phyloP scores from a whole-genome alignment of 306 rosid genomes.

The Trifolium repens region DNA sequence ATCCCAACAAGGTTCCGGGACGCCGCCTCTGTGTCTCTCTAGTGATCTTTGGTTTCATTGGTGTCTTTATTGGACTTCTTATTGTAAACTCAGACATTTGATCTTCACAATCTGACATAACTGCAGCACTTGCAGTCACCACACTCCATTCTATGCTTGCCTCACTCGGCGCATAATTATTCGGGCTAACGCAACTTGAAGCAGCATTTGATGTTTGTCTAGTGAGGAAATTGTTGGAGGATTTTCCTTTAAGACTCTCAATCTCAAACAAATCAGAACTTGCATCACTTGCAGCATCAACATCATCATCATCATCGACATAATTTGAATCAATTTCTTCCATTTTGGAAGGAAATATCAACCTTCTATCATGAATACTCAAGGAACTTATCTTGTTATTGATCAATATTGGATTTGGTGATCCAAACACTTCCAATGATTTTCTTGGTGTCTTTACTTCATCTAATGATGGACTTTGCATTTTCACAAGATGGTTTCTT shows the following conservation, averaged over 20 bases:
- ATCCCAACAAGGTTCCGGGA: slow-evolving; percentile 56
- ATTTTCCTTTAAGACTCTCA: slow-evolving; percentile 66
- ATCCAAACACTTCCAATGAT: slow-evolving; percentile 80
- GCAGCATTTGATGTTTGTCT: slow-evolving; percentile 57
- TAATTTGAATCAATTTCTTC: slow-evolving; percentile 50
- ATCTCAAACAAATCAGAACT: slow-evolving; percentile 95
- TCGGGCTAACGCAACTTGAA: slow-evolving; percentile 62
- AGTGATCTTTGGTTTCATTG: slow-evolving; percentile 31
- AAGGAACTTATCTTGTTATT: slow-evolving; percentile 50
- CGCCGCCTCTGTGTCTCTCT: slow-evolving; percentile 53
- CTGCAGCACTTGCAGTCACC: slow-evolving; percentile 80
- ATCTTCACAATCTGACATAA: slow-evolving; percentile 74
- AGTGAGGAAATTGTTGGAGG: slow-evolving; percentile 52
- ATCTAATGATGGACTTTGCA: slow-evolving; percentile 41
- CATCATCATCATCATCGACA: slow-evolving; percentile 46
- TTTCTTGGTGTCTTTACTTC: slow-evolving; percentile 51
- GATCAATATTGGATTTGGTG: slow-evolving; percentile 46
- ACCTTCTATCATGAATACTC: slow-evolving; percentile 57
- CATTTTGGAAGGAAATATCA: slow-evolving; percentile 30
- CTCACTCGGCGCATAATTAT: slow-evolving; percentile 87
- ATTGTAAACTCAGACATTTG: slow-evolving; percentile 45
- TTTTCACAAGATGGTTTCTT: slow-evolving; percentile 40
- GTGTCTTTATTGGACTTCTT: slow-evolving; percentile 45
- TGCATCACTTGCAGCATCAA: slow-evolving; percentile 78
- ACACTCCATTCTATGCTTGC: slow-evolving; percentile 98